Evolutionary conservation across 495 filamentous ascomycete genomes (phyloP).

Genomic region (Podospora sp.): DNA sequence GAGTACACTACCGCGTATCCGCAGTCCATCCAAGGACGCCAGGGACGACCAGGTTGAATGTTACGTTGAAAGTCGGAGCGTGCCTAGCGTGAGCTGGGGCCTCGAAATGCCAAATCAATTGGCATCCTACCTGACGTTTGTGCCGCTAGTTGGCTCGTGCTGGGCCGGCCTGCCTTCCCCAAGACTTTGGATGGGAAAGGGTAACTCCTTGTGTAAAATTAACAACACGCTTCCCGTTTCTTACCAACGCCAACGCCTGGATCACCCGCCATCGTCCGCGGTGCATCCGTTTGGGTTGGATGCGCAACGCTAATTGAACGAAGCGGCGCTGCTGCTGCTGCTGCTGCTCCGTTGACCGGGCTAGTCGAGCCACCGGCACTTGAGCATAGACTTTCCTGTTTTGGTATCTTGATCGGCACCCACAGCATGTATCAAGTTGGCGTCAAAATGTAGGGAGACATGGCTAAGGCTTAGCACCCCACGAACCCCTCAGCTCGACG

Average conservation of each 20-base stretch:
- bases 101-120: neutral
- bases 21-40: too few relatives aligned
- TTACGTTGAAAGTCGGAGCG: neutral
- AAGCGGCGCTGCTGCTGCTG: neutral
- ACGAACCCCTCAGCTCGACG: neutral
- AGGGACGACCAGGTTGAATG: neutral
- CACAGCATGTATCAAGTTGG: neutral
- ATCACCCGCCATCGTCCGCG: neutral
- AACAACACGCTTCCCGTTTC: neutral
- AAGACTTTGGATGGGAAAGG: constrained; percentile 23
- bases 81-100: neutral
- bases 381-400: neutral
- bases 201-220: constrained; percentile 15
- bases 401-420: constrained; percentile 4
- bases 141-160: constrained; percentile 3
- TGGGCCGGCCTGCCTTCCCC: constrained; percentile 6
- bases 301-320: neutral
- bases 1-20: too few relatives aligned
- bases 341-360: neutral
- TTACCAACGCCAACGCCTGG: neutral
- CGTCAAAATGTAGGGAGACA: neutral
- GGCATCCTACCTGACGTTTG: neutral
- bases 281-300: neutral
- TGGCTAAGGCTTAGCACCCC: neutral
- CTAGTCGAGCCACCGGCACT: neutral